Conservation (phyloP, 2,329 filamentous ascomycete genomes). For the Xylariaceae sp. region DNA sequence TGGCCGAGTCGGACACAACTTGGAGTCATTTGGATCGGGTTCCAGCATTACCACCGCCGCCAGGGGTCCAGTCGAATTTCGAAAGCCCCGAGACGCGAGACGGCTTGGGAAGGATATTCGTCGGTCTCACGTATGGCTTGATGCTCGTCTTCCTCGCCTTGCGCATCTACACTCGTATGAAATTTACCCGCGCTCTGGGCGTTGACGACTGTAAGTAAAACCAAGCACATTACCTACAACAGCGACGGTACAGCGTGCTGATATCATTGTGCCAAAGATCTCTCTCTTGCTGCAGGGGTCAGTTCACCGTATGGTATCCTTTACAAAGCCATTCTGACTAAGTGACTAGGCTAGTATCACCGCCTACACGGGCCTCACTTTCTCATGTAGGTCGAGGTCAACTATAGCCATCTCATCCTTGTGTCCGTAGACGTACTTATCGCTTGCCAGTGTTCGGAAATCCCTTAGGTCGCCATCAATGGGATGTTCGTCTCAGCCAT, state of each 20-base stretch:
- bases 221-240: neutral
- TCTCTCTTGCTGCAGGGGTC: conserved; percentile 31
- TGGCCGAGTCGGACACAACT: conserved; percentile 6
- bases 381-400: conserved; percentile 22
- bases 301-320: conserved; percentile 10
- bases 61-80: conserved; percentile 29
- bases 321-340: neutral
- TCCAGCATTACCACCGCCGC: conserved; percentile 26
- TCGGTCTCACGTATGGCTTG: conserved; percentile 25
- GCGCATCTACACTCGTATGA: conserved; percentile 31
- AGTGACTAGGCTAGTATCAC: conserved; percentile 24
- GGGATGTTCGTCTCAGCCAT: conserved; percentile 30
- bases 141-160: conserved; percentile 32
- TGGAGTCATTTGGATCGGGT: conserved; percentile 18
- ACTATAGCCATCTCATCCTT: neutral
- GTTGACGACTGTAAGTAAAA: conserved; percentile 31
- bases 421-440: conserved; percentile 6
- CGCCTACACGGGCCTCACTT: conserved; percentile 25
- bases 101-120: conserved; percentile 20
- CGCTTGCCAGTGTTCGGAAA: conserved; percentile 24
- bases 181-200: conserved; percentile 21
- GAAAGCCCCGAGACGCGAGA: conserved; percentile 22
- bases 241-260: conserved; percentile 6
- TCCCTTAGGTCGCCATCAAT: conserved; percentile 32
- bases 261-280: conserved; percentile 18